Percentiles rank a stretch among this genome's conserved stretches.
Conservation (phyloP, 2,329 filamentous ascomycete genomes). For the Pseudopyrenochaeta lycopersici region DNA sequence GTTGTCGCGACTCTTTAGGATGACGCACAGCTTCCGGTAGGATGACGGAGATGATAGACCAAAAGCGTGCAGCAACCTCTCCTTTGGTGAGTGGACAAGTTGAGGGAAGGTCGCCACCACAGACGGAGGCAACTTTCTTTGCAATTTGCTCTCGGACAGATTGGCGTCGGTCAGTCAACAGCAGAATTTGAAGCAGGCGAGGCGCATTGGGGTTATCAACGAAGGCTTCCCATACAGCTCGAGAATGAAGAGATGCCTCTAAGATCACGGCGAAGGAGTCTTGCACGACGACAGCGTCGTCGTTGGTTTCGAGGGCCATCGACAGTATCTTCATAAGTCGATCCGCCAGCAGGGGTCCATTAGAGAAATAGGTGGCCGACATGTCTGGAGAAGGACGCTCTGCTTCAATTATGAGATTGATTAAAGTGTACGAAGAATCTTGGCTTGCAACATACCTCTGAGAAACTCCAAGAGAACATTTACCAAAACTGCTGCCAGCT, state of each 20-base stretch:
- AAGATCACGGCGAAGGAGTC: slow-evolving; percentile 44
- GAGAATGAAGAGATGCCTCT: slow-evolving; percentile 48
- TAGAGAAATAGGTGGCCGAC: slow-evolving; percentile 44
- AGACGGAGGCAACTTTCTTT: slow-evolving; percentile 45
- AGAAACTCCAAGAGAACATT: slow-evolving; percentile 43
- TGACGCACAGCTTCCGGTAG: slow-evolving; percentile 37
- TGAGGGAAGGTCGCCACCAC: slow-evolving; percentile 44
- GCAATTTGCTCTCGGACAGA: slow-evolving; percentile 37
- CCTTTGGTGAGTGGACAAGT: slow-evolving; percentile 37
- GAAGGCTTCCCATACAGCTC: slow-evolving; percentile 46
- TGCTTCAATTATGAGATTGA: slow-evolving; percentile 36
- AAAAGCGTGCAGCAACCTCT: slow-evolving; percentile 46
- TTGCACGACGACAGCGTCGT: slow-evolving; percentile 24
- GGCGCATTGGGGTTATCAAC: slow-evolving; percentile 26
- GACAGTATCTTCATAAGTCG: slow-evolving; percentile 41
- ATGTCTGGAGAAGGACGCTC: slow-evolving; percentile 44
- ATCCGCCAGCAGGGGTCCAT: slow-evolving; percentile 37
- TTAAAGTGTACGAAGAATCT: neutral
- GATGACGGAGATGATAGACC: slow-evolving; percentile 42
- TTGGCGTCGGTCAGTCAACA: slow-evolving; percentile 35
- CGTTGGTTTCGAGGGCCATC: slow-evolving; percentile 24
- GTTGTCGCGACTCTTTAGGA: slow-evolving; percentile 37
- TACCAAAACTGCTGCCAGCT: slow-evolving; percentile 40
- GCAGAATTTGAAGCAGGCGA: slow-evolving; percentile 41
- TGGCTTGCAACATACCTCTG: slow-evolving; percentile 34